phyloP scores from a whole-genome alignment of 495 filamentous ascomycete species.

The Lichina pygmaea region DNA sequence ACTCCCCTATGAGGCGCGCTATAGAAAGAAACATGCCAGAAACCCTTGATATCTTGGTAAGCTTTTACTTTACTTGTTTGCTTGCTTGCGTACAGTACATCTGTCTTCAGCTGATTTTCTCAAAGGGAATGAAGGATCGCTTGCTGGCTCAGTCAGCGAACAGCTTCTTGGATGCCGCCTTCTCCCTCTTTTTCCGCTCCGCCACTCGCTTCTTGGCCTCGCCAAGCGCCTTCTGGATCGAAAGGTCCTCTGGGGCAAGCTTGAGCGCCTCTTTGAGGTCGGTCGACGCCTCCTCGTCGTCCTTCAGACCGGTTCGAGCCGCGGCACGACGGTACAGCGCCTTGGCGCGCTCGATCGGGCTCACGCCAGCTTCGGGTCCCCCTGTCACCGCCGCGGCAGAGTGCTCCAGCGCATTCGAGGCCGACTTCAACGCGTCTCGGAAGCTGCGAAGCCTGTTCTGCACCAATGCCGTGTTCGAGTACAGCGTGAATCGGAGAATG shows the following conservation, averaged over 20 bases:
- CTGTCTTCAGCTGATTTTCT: too few species aligned
- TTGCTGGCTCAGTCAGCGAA: constrained; percentile 22
- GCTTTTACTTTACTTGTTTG: too few species aligned
- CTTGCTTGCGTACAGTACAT: too few species aligned
- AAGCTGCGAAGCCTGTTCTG: constrained; percentile 53
- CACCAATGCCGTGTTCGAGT: constrained; percentile 55
- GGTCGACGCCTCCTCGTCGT: constrained; percentile 59
- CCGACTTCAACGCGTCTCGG: constrained; percentile 38
- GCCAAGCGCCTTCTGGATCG: constrained; percentile 44
- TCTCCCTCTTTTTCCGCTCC: constrained; percentile 59
- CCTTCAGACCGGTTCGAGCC: constrained; percentile 46
- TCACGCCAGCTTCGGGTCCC: constrained; percentile 9
- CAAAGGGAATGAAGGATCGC: too few species aligned
- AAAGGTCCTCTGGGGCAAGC: constrained; percentile 50
- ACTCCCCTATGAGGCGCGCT: too few species aligned
- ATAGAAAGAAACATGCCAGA: too few species aligned
- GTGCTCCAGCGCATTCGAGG: constrained; percentile 47
- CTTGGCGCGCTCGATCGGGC: constrained; percentile 65
- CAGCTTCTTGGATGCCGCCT: constrained; percentile 69
- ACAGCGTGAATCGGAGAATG: constrained; percentile 39
- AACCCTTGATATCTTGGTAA: too few species aligned
- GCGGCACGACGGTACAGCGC: constrained; percentile 59
- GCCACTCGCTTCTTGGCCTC: constrained; percentile 48
- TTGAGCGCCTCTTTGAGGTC: constrained; percentile 53
- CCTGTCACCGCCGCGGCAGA: constrained; percentile 8